Percentiles rank a stretch among this genome's conserved stretches.
These are phyloP conservation scores for Zychaea mexicana DNA, from an alignment of 371 early-diverging fungal genomes.

Conservation along the genomic window DNA sequence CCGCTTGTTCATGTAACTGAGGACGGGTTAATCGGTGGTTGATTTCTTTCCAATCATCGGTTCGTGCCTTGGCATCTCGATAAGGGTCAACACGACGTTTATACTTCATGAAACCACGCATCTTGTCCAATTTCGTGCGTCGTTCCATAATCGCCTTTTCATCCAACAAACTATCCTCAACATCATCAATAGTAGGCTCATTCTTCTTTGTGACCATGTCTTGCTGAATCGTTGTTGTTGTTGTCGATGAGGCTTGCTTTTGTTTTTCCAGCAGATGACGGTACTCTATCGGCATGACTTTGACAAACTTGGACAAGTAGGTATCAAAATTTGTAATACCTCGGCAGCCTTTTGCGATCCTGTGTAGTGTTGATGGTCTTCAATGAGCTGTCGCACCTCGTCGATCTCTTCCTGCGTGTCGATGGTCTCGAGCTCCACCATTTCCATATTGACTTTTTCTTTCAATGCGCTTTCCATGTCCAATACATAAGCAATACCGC, in stretches of 20 bases:
- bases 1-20: constrained; percentile 90
- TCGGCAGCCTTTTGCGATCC: constrained; percentile 82
- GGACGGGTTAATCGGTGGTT: constrained; percentile 78
- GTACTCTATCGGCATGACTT: constrained; percentile 93
- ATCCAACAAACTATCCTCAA: constrained; percentile 89
- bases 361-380: constrained; percentile 80
- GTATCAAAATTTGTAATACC: constrained; percentile 68
- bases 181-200: constrained; percentile 72
- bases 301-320: constrained; percentile 56
- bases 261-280: constrained; percentile 61
- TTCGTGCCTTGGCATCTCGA: constrained; percentile 78
- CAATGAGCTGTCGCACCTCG: constrained; percentile 74
- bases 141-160: constrained; percentile 69
- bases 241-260: not conserved
- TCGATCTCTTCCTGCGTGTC: constrained; percentile 74
- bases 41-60: constrained; percentile 93
- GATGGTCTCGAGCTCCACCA: constrained; percentile 84
- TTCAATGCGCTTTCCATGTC: constrained; percentile 37
- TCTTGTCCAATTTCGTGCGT: constrained; percentile 69
- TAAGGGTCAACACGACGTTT: constrained; percentile 84
- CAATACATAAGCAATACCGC: constrained; percentile 89
- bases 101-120: constrained; percentile 93
- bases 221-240: not conserved
- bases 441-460: constrained; percentile 80
- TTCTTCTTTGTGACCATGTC: not conserved